Conservation (phyloP, 2,329 filamentous ascomycete species). For the Penicillium decumbens region DNA sequence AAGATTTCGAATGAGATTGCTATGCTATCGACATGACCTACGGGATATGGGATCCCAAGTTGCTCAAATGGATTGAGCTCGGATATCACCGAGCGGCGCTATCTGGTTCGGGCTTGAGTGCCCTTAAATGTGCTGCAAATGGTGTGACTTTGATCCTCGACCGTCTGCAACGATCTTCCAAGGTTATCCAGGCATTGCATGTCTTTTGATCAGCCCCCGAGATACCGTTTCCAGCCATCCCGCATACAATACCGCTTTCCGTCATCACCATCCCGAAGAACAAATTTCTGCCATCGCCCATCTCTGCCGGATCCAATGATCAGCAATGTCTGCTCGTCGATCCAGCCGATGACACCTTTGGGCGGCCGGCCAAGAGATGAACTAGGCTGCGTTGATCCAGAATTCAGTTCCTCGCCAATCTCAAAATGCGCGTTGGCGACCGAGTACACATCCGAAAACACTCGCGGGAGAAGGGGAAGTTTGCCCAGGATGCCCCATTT, state of each 20-base stretch:
- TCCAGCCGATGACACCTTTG: conserved; percentile 85
- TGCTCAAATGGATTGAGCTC: not conserved
- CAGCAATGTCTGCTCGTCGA: conserved; percentile 65
- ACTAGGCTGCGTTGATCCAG: conserved; percentile 43
- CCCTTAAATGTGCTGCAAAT: not conserved
- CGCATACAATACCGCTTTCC: conserved; percentile 63
- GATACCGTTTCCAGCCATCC: conserved; percentile 78
- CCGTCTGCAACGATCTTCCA: not conserved
- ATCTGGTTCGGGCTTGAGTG: not conserved
- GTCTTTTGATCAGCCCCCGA: conserved; percentile 41
- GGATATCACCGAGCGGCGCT: not conserved
- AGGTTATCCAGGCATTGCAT: not conserved
- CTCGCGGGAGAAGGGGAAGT: conserved; percentile 75
- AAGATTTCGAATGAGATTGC: conserved; percentile 2
- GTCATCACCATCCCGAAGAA: conserved; percentile 63
- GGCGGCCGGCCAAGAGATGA: conserved; percentile 57
- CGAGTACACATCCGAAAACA: conserved; percentile 87
- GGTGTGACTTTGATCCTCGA: not conserved
- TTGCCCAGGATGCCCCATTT: conserved; percentile 85
- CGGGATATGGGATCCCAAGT: not conserved
- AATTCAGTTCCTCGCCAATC: conserved; percentile 66
- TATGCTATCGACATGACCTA: not conserved
- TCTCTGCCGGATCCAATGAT: conserved; percentile 76
- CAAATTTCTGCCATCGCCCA: conserved; percentile 83
- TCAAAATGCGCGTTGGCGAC: conserved; percentile 78